phyloP scores from a whole-genome alignment of 106 monocot species.

The Acorus calamus region DNA sequence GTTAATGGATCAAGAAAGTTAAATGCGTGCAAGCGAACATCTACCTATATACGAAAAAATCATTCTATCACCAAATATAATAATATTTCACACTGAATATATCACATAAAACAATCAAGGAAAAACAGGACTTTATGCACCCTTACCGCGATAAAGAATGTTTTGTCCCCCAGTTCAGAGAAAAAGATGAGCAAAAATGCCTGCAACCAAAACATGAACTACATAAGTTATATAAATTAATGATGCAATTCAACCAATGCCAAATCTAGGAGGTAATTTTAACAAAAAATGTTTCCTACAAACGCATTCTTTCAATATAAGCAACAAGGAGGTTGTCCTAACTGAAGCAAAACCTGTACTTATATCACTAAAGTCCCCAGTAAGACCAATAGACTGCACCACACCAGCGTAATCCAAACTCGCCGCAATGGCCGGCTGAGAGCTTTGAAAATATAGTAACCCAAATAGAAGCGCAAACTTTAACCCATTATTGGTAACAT shows the following conservation, averaged over 20 bases:
- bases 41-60: too few species aligned
- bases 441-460: slow-evolving; percentile 35
- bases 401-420: slow-evolving; percentile 21
- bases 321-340: slow-evolving; percentile 55
- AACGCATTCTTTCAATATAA: background rate
- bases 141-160: slow-evolving; percentile 99
- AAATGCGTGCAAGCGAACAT: too few species aligned
- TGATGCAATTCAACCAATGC: background rate
- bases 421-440: slow-evolving; percentile 44
- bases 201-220: slow-evolving; percentile 32
- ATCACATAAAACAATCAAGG: background rate
- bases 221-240: background rate
- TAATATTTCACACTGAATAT: too few species aligned
- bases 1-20: too few species aligned
- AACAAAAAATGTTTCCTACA: background rate
- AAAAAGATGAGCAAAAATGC: slow-evolving; percentile 98
- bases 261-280: background rate
- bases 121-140: background rate
- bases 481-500: slow-evolving; percentile 8
- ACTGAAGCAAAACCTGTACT: slow-evolving; percentile 99
- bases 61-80: too few species aligned
- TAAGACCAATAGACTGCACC: slow-evolving; percentile 22
- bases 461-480: slow-evolving; percentile 26
- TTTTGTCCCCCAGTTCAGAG: slow-evolving; percentile 97
- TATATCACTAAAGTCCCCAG: slow-evolving; percentile 83